These are phyloP conservation scores for Zygotorulaspora florentina DNA, from an alignment of 805 yeast genomes.

Conservation along the genomic window DNA sequence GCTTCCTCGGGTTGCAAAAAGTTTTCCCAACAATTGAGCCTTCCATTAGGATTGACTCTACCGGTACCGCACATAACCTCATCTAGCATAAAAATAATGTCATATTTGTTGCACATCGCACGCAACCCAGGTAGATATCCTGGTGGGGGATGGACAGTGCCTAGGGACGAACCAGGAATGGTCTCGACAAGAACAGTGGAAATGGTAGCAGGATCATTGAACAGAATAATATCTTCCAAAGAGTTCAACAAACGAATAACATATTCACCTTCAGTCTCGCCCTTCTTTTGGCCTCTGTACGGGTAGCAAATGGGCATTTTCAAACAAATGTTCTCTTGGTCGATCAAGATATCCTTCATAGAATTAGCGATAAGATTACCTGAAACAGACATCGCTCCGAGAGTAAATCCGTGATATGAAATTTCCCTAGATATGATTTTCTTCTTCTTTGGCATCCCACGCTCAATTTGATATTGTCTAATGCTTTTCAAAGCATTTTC, in stretches of 20 bases:
- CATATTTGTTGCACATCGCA: conserved; percentile 48
- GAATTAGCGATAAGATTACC: conserved; percentile 35
- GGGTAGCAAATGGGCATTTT: conserved; percentile 35
- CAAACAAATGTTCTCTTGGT: conserved; percentile 22
- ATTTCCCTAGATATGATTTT: conserved; percentile 41
- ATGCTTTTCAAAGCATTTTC: conserved; percentile 61
- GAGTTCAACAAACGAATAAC: conserved; percentile 36
- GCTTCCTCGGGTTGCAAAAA: conserved; percentile 36
- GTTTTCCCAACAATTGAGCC: conserved; percentile 45
- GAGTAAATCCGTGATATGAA: conserved; percentile 47
- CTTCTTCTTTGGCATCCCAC: conserved; percentile 39
- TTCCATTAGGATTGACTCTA: conserved; percentile 39
- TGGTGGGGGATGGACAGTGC: conserved; percentile 41
- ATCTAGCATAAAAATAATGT: conserved; percentile 45
- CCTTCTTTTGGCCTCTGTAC: conserved; percentile 27
- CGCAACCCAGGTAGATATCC: conserved; percentile 46
- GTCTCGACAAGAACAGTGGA: conserved; percentile 44
- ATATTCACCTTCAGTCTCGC: conserved; percentile 41
- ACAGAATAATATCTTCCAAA: conserved; percentile 40
- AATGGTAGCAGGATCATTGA: conserved; percentile 42
- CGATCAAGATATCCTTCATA: conserved; percentile 29
- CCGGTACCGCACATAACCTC: conserved; percentile 58
- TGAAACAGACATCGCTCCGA: conserved; percentile 42
- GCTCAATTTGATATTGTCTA: conserved; percentile 43
- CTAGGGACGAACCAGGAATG: conserved; percentile 45